A percentile compares a stretch with the other conserved stretches of the same genome.
These are phyloP conservation scores for Boletus rufocinnamomeus DNA, from an alignment of 768 basidiomycete genomes.

Conservation along the genomic window DNA sequence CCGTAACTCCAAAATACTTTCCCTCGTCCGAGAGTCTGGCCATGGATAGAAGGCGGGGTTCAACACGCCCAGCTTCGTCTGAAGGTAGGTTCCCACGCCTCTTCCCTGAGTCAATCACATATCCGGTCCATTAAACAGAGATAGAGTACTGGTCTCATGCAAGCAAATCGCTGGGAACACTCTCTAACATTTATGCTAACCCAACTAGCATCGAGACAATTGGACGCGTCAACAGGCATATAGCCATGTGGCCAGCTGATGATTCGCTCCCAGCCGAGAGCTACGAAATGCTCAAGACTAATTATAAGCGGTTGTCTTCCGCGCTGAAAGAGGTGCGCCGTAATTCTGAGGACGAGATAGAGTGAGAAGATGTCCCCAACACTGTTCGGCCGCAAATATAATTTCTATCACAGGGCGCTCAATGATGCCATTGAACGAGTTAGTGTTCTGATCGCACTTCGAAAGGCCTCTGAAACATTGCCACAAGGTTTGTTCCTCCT, in stretches of 20 bases:
- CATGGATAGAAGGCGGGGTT: slow-evolving; percentile 71
- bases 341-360: slow-evolving; percentile 60
- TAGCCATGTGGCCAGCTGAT: slow-evolving; percentile 71
- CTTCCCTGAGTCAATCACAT: slow-evolving; percentile 12
- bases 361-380: slow-evolving; percentile 44
- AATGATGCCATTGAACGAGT: slow-evolving; percentile 72
- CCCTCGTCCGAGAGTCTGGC: neutral
- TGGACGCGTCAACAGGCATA: slow-evolving; percentile 70
- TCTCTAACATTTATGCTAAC: slow-evolving; percentile 56
- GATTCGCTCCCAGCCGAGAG: slow-evolving; percentile 70
- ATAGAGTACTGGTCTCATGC: slow-evolving; percentile 77
- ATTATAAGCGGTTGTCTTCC: slow-evolving; percentile 59
- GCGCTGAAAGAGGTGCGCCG: slow-evolving; percentile 65
- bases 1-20: neutral
- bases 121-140: slow-evolving; percentile 46
- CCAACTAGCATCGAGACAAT: slow-evolving; percentile 57
- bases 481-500: slow-evolving; percentile 50
- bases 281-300: slow-evolving; percentile 60
- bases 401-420: slow-evolving; percentile 53
- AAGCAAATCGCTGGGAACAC: slow-evolving; percentile 53
- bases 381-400: slow-evolving; percentile 9
- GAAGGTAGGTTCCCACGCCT: slow-evolving; percentile 59
- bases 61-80: slow-evolving; percentile 66
- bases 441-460: slow-evolving; percentile 66
- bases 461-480: slow-evolving; percentile 65